Base-by-base conservation (phyloP, 495 filamentous ascomycete species). In the Viridothelium virens region DNA sequence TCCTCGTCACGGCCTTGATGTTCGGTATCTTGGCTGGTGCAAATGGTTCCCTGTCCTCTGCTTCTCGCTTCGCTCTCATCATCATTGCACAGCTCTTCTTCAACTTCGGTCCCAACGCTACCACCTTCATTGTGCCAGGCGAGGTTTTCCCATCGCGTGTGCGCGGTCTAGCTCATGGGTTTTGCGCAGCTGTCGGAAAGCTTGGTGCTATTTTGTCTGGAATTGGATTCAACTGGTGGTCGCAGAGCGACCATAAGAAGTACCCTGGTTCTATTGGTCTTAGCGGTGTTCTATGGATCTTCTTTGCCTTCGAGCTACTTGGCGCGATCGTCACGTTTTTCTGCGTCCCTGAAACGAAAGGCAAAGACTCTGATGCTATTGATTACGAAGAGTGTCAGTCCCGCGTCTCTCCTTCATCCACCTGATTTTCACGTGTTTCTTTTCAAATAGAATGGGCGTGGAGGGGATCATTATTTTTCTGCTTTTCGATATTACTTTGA, bases 1-100 rank as follows among this genome's bases (percentile, higher is more conserved):
- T 72, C 63, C 53, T 73, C 2, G 62, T 74, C 18, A 69, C 69
- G 14, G 71, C 71, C 2, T 62, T 77, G 11, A 66, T 78, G 25
- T 77, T 76, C 61, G 76, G 70, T 3, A 71, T 78, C 38, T 73
- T 75, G 63, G 74, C 76, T 5, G 76, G 76, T 12, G 76, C 64
- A 65, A 73, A 63, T 61, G 68, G 68, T 12, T 68, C 72, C 62
- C 72, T 74, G 2, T 68, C 70, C n/a, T 76, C 76, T 2, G 74
- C 63, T 1, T 75, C 74, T 0, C 66, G 72, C 50, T 76, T 77
- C 66, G 66, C 72, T 3, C 69, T 73, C 18, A 70, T 77, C 48
- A 69, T 72, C 1, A 62, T 77, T 48, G 70, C 70, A 7, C 75
- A 77, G 46, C 66, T 72, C 14, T 70, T 72, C 64, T 66, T 72